Base-by-base conservation (phyloP, 345 rosid genomes). In the Eucalyptus erythrocorys region DNA sequence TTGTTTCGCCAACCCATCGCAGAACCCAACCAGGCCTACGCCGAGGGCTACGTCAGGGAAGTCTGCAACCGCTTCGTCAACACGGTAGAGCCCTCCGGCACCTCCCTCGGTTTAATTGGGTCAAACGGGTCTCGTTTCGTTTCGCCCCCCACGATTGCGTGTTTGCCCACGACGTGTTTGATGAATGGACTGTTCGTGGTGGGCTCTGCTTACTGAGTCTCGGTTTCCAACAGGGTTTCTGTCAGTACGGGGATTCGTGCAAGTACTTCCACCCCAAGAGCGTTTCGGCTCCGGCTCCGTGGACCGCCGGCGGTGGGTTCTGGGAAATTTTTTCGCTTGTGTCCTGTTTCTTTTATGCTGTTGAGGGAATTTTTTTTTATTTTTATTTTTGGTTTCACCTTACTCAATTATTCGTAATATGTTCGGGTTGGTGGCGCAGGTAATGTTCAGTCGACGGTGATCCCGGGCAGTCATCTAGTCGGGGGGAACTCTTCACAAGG, bases 221-320 rank as follows among this genome's bases (percentile, higher is more conserved):
- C 3, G 47, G 24, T 45, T 87, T 48, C 24, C 59, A 30, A n/a
- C 89, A 97, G 98, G 97, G 97, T 2, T 97, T 93, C 90, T 98
- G 99, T 89, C 97, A 93, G 30, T 95, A 87, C 37, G 99, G 97
- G 64, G 96, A 96, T 91, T 95, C 99, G 87, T 98, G 99, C 86
- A 96, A 92, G 89, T 98, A 94, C 89, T 89, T 93, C 64, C 99
- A 98, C 91, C 92, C 97, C 42, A 90, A 84, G 59, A 86, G 66
- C 79, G 30, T 85, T 27, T 32, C 53, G 30, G 19, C 80, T 51
- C 9, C 80, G 6, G 32, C 57, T 11, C 45, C 89, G 82, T 55
- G 79, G 71, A 79, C 80, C 88, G 68, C 87, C 66, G 30, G 24
- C 27, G 89, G 87, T 90, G 50, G 80, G 57, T 87, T 71, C 85